Evolutionary conservation across 495 filamentous ascomycete species (phyloP), one percentile per base, ranked within the genome.

Genomic region (Penicillium ucsense): DNA sequence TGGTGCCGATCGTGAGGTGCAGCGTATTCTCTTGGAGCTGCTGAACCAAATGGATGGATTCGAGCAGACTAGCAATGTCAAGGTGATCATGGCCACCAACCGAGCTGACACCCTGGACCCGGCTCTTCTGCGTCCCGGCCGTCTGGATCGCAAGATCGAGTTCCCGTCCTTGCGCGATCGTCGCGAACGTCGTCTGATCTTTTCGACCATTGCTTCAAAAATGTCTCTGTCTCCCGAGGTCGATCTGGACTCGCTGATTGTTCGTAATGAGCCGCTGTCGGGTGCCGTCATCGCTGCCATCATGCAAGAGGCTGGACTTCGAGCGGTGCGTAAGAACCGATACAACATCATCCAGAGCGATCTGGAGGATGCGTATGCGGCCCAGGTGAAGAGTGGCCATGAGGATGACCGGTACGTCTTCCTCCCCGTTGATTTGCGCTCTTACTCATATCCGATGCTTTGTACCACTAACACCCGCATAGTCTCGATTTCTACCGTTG

Each of bases 21-120:
- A 98, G 73, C 89, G 92, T 74, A 98, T 97, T 59, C 71, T 98
- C 48, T 81, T 98, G 46, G 92, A 98, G 65, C 74, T 98, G 50
- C 81, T 98, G 48, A 98, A 98, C 71, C 92, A 98, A 70, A 97
- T 98, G 92, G 92, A 98, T 67, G 92, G 92, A 51, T 98, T 98
- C 71, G 92, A 98, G 65, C 92, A 97, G 65, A 91, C 89, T 3
- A 85, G 88, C 68, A 97, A 97, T 63, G 94, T 98, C 65, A 98
- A 98, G 70, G 92, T 98, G 60, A 97, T 98, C 73, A 98, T 98
- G 92, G 92, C 92, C 47, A 98, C 92, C 52, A 98, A 98, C 72
- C 82, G 92, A 55, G 94, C 92, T 41, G 92, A 98, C 60, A 98
- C 94, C 9, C 75, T 98, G 43, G 92, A 98, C 61, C 92, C 92